Evolutionary conservation across 805 yeast species (phyloP).

Genomic region (Ogataea sp.): DNA sequence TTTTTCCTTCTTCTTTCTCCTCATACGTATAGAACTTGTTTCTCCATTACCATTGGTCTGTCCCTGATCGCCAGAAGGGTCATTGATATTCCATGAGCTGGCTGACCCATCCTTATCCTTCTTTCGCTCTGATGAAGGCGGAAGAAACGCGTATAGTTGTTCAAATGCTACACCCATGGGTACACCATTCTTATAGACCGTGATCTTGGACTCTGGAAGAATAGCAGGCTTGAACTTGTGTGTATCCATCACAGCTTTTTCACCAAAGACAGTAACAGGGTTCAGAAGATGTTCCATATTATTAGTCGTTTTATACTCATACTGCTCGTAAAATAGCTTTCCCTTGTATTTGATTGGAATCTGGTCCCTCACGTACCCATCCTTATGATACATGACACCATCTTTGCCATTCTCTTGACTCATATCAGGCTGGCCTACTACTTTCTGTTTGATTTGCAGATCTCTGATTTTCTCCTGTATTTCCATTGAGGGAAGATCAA

Average conservation of each 20-base stretch:
- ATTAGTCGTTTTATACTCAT: slow-evolving; percentile 65
- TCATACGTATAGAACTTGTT: too few relatives aligned
- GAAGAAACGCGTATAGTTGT: slow-evolving; percentile 65
- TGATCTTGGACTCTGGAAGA: slow-evolving; percentile 50
- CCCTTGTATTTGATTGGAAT: slow-evolving; percentile 79
- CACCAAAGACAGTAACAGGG: slow-evolving; percentile 67
- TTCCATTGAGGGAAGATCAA: slow-evolving; percentile 53
- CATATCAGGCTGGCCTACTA: slow-evolving; percentile 13
- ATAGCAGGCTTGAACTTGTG: slow-evolving; percentile 38
- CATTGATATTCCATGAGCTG: too few relatives aligned
- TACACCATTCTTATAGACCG: slow-evolving; percentile 73
- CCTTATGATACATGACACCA: slow-evolving; percentile 9
- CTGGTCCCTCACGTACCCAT: slow-evolving; percentile 67
- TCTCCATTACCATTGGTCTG: too few relatives aligned
- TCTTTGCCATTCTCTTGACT: slow-evolving; percentile 1
- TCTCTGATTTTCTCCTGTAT: slow-evolving; percentile 35
- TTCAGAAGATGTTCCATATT: slow-evolving; percentile 67
- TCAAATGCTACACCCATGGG: slow-evolving; percentile 57
- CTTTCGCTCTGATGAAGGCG: slow-evolving; percentile 59
- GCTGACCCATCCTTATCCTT: too few relatives aligned
- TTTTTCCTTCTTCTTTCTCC: slow-evolving; percentile 2
- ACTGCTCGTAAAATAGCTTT: slow-evolving; percentile 74
- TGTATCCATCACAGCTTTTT: slow-evolving; percentile 49
- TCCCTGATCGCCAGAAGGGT: too few relatives aligned
- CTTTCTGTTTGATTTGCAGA: slow-evolving; percentile 25